A percentile compares a stretch with the other conserved stretches of the same genome.
phyloP scores from a whole-genome alignment of 2,329 filamentous ascomycete genomes.

The Nigrospora oryzae region DNA sequence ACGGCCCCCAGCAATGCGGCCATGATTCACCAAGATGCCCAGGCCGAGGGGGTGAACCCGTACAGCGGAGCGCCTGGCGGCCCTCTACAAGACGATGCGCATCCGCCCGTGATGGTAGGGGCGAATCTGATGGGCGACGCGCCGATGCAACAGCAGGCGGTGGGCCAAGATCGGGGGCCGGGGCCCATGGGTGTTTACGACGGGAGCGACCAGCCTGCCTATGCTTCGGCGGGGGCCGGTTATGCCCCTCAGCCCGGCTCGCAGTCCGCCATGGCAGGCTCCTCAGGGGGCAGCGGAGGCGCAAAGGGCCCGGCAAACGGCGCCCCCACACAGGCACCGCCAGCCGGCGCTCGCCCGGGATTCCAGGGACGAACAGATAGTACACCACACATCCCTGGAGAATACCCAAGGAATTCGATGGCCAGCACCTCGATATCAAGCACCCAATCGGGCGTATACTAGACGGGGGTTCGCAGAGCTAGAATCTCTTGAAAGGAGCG shows the following conservation, averaged over 20 bases:
- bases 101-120: conserved; percentile 9
- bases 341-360: conserved; percentile 1
- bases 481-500: no score
- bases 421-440: background rate
- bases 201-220: conserved; percentile 8
- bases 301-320: background rate
- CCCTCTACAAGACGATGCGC: conserved; percentile 6
- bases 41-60: conserved; percentile 48
- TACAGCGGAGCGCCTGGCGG: conserved; percentile 24
- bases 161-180: conserved; percentile 4
- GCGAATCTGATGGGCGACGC: background rate
- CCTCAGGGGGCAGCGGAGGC: background rate
- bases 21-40: conserved; percentile 39
- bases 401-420: conserved; percentile 3
- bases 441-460: no score
- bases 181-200: conserved; percentile 3
- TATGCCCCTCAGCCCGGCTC: background rate
- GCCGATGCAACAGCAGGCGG: no score
- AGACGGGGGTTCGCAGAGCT: no score
- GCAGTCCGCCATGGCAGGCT: background rate
- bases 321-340: background rate
- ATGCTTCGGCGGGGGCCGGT: background rate
- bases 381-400: conserved; percentile 7
- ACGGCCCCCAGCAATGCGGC: conserved; percentile 41
- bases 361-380: conserved; percentile 3